A percentile compares a stretch with the other conserved stretches of the same genome.
Evolutionary conservation across 2,329 filamentous ascomycete genomes (phyloP).

Genomic region (Colletotrichum sojae): DNA sequence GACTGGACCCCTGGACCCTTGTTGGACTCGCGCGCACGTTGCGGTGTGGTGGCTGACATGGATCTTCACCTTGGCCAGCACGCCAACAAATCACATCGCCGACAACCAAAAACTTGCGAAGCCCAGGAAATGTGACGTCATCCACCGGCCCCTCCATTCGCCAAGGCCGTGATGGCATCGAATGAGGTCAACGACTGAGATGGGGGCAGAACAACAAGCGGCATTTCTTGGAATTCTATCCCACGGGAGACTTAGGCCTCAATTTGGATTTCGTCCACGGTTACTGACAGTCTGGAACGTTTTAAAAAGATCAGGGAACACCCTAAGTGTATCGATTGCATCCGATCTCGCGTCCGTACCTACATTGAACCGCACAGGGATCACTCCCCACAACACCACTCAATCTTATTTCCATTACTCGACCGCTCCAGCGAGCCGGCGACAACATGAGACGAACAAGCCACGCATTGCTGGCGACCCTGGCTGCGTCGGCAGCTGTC

Average conservation of each 20-base stretch:
- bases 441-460: slow-evolving; percentile 29
- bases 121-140: slow-evolving; percentile 32
- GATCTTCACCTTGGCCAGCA: slow-evolving; percentile 31
- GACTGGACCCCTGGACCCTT: not conserved
- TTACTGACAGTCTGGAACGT: not conserved
- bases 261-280: not conserved
- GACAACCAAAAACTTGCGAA: slow-evolving; percentile 17
- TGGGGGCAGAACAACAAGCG: not conserved
- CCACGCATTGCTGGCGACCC: slow-evolving; percentile 7
- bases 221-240: not conserved
- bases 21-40: slow-evolving; percentile 2
- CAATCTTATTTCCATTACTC: not conserved
- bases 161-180: slow-evolving; percentile 26
- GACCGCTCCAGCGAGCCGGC: not conserved
- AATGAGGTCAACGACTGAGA: slow-evolving; percentile 34
- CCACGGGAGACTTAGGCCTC: not conserved
- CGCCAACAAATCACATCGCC: slow-evolving; percentile 1
- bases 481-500: slow-evolving; percentile 6
- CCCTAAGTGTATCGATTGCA: slow-evolving; percentile 7
- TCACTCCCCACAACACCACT: slow-evolving; percentile 13
- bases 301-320: not conserved
- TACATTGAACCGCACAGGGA: slow-evolving; percentile 30
- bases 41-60: slow-evolving; percentile 33
- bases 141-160: not conserved
- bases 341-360: slow-evolving; percentile 25